Conservation (phyloP, 352 stramenopile species). For the Stephanocyclus meneghinianus region DNA sequence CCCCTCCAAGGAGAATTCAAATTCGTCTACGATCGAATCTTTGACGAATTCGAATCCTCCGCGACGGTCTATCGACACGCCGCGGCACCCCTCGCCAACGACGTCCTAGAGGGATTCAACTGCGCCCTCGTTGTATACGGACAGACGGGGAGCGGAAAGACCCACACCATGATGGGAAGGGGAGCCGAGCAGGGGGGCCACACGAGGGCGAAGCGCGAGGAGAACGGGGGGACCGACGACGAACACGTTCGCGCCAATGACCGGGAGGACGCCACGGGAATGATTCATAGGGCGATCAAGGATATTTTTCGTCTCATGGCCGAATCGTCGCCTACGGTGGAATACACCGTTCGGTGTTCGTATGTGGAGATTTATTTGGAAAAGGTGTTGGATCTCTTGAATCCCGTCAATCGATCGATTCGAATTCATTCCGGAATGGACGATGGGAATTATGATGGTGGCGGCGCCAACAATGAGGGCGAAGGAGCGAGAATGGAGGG, state of each 20-base stretch:
- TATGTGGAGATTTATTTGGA: conserved; percentile 78
- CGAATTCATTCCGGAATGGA: conserved; percentile 7
- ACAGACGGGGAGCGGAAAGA: conserved; percentile 64
- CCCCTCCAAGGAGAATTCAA: conserved; percentile 58
- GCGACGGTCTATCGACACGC: conserved; percentile 48
- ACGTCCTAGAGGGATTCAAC: conserved; percentile 60
- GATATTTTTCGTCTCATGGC: conserved; percentile 59
- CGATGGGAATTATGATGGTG: background rate
- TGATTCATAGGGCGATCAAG: conserved; percentile 54
- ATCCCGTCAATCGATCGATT: conserved; percentile 50
- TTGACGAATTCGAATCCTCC: conserved; percentile 53
- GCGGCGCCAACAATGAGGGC: background rate
- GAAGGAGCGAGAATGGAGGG: conserved; percentile 35
- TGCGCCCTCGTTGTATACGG: conserved; percentile 63
- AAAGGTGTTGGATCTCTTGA: conserved; percentile 68
- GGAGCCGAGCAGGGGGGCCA: background rate
- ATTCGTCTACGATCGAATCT: conserved; percentile 63
- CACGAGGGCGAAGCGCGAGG: background rate
- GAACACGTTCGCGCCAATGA: no score
- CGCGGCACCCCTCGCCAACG: conserved; percentile 31
- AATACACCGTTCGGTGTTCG: conserved; percentile 61
- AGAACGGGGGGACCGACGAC: background rate
- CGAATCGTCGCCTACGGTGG: conserved; percentile 40
- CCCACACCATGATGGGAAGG: conserved; percentile 58
- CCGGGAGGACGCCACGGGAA: conserved; percentile 40